Evolutionary conservation across 2,329 filamentous ascomycete species (phyloP), one percentile per base, ranked within the genome.

Genomic region (Claviceps pazoutovae): DNA sequence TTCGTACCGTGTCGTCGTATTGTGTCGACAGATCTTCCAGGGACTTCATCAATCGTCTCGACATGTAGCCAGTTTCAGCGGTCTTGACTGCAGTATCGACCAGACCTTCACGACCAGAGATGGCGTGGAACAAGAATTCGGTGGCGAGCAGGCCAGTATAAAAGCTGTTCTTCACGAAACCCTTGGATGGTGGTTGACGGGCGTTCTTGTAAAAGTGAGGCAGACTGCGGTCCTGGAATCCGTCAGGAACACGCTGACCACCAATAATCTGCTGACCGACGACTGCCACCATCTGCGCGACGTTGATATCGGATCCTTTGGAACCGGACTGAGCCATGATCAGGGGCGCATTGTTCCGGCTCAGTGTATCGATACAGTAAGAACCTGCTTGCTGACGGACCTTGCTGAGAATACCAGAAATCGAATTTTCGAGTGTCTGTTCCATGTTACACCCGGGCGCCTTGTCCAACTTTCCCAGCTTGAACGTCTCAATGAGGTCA

Each of bases 51-150:
- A 98, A 68, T 59, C 93, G 83, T 70, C 93, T 84, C 56, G 91
- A 97, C 93, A 98, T 98, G 71, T 98, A 98, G 57, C 93, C 93
- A 11, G 93, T 98, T 68, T 98, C 93, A 50, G 93, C 93, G 50
- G 93, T 98, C 73, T 98, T 98, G 71, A 97, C 93, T 55, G 93
- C 93, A 2, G 93, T 98, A 78, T 98, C 93, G 62, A 98, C 90
- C 58, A 98, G 73, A 80, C 93, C 93, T 80, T 97, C 93, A 81
- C 93, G 86, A 60, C 93, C 93, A 61, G 89, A 95, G 71, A 97
- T 96, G 58, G 93, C 93, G 78, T 98, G 93, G 70, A 98, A 97
- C 53, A 97, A 79, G 67, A 98, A 97, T 62, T 98, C 93, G 0
- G 87, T 89, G 2, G 93, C 91, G 1, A 84, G 78, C 1, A 98